Base-by-base conservation (phyloP, 192 early-diverging fungal species). In the Backusella luteola region DNA sequence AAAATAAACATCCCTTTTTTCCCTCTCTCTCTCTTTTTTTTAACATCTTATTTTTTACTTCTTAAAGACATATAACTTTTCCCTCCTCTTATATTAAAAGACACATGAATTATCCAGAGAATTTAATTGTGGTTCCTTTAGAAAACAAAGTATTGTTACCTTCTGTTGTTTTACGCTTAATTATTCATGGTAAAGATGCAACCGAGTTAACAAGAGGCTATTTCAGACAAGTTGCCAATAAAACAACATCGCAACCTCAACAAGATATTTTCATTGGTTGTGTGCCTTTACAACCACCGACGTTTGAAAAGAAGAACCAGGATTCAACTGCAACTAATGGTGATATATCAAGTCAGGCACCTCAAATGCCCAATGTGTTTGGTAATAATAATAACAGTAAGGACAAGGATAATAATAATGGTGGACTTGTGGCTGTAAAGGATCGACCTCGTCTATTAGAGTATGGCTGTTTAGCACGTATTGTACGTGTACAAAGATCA, bases 71-170 rank as follows among this genome's bases (percentile, higher is more conserved):
- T 63, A 36, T 29, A 32, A 32, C 21, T 12, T 12, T 23, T 41
- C 21, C 21, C 19, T 38, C 4, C 1, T n/a, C 56, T 63, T 69
- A 23, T 38, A 69, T 23, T 69, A 41, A n/a, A 36, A n/a, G 29
- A 34, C 32, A 67, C 19, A 74, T 79, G 76, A 41, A 80, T 12
- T 77, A 77, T 41, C 88, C 88, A 5, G 81, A 82, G n/a, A 73
- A 77, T 2, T 66, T 89, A 19, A 84, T 87, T 26, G 59, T 89
- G 17, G 68, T 89, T n/a, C 83, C 85, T 11, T 76, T 89, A 56
- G 79, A 83, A 39, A 85, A 87, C 69, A 88, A 85, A 67, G 88
- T 92, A 11, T 83, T 94, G 15, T 80, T 93, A 6, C 93, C 93
- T 12, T 88, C 88, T 11, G 83, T 90, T 7, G 88, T 92, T 12